Evolutionary conservation across 208 protist genomes (phyloP), one percentile per base, ranked within the genome.

Genomic region (Trypanosoma boissoni): DNA sequence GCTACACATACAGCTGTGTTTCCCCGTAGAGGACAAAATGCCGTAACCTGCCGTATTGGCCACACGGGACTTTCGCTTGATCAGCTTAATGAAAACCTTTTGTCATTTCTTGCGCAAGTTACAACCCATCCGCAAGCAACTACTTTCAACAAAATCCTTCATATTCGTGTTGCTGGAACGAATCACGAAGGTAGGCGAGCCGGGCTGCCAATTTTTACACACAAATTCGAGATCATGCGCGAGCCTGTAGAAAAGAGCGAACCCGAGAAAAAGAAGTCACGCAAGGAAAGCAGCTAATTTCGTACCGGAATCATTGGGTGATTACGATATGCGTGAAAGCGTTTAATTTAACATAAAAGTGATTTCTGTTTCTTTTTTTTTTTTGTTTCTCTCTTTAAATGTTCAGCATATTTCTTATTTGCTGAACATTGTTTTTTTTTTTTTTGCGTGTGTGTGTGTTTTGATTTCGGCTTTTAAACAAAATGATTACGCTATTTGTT

Each of bases 81-180:
- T 36, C 46, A 82, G 36, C 65, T 95, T 37, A 65, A 81, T 1
- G 83, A 91, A 39, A 95, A 95, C 67, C 64, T 92, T 50, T 42
- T 54, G 18, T 64, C 72, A 1, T 88, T 92, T 53, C 45, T 95
- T 53, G 62, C 75, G 8, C 72, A 81, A 43, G 59, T 95, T 32
- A 82, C 76, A 3, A 70, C 49, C 16, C 81, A 89, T 44, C 64
- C 74, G 14, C 76, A 91, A 34, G 88, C 64, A 14, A 72, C 66
- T 0, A 64, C 70, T 41, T 55, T 78, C 4, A 66, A 72, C 29
- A 56, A 78, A 58, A 81, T 95, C 31, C 67, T 95, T 42, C 88
- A 88, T 48, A 84, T 95, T 21, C 84, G 88, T 43, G 85, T 95
- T 1, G 71, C 83, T 29, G 80, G 66, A 61, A 90, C 83, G 27